Evolutionary conservation across 306 rosid genomes (phyloP).

Genomic region (Sphenostylis stenocarpa): DNA sequence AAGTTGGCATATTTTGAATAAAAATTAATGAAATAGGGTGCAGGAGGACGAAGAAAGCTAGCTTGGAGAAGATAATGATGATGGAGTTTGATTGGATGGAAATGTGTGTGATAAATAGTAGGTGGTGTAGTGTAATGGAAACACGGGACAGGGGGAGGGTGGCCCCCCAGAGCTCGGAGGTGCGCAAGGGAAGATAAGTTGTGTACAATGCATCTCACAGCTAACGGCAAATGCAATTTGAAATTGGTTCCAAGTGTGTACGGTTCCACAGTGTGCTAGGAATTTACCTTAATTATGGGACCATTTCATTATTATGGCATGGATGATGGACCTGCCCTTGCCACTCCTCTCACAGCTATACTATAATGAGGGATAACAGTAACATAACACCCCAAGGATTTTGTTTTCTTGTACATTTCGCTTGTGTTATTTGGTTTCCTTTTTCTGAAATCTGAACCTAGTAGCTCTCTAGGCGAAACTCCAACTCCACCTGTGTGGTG

Average conservation of each 20-base stretch:
- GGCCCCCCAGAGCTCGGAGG: not conserved
- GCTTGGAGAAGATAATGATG: not conserved
- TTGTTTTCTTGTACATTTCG: not conserved
- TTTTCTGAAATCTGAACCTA: not conserved
- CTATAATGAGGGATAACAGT: not conserved
- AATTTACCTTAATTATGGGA: slow-evolving; percentile 18
- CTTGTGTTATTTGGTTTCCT: not conserved
- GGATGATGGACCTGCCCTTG: not conserved
- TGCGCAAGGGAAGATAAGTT: too few species aligned
- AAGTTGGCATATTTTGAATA: too few species aligned
- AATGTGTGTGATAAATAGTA: not conserved
- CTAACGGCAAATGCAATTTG: slow-evolving; percentile 5
- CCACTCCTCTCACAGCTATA: not conserved
- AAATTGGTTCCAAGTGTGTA: not conserved
- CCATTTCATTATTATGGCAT: slow-evolving; percentile 20
- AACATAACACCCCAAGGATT: not conserved
- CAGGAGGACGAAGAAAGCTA: not conserved
- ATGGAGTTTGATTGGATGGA: not conserved
- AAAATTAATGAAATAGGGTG: too few species aligned
- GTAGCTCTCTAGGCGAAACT: not conserved
- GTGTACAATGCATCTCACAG: not conserved
- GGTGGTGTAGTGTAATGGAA: not conserved
- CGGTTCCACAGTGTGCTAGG: not conserved
- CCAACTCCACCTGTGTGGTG: not conserved
- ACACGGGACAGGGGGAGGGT: not conserved